phyloP scores from a whole-genome alignment of 179 eudicot genomes.

The Beta corolliflora region DNA sequence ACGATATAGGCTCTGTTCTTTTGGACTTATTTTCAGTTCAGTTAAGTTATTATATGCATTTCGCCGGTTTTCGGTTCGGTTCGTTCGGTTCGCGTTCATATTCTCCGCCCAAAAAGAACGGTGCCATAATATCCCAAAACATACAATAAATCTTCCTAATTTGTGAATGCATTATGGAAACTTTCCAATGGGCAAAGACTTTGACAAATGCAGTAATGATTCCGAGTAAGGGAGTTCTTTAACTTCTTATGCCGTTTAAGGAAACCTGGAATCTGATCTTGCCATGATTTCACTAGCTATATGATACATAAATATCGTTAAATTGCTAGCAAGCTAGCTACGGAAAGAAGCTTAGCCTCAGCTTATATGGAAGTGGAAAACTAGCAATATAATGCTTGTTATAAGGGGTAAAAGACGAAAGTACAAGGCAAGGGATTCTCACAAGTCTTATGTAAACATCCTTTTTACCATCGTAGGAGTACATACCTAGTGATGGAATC shows the following conservation, averaged over 20 bases:
- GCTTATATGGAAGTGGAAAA: neutral
- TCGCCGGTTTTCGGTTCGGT: no score
- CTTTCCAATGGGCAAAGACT: neutral
- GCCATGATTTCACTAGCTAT: neutral
- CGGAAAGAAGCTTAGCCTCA: neutral
- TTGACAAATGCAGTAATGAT: neutral
- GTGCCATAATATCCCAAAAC: no score
- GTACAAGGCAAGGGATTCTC: slow-evolving; percentile 4
- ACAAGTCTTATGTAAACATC: neutral
- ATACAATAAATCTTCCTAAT: neutral
- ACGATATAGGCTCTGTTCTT: no score
- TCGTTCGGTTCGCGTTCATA: no score
- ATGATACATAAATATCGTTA: neutral
- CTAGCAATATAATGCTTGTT: neutral
- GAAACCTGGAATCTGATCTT: neutral
- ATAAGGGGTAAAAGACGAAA: neutral
- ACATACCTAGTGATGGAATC: neutral
- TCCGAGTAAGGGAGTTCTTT: no score
- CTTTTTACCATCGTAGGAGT: neutral
- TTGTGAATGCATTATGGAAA: neutral
- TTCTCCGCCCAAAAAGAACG: no score
- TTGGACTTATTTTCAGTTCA: no score
- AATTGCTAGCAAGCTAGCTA: neutral
- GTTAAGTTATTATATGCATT: no score
- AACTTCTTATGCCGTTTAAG: neutral